Base-by-base conservation (phyloP, 495 filamentous ascomycete genomes). In the Podospora pseudopauciseta region DNA sequence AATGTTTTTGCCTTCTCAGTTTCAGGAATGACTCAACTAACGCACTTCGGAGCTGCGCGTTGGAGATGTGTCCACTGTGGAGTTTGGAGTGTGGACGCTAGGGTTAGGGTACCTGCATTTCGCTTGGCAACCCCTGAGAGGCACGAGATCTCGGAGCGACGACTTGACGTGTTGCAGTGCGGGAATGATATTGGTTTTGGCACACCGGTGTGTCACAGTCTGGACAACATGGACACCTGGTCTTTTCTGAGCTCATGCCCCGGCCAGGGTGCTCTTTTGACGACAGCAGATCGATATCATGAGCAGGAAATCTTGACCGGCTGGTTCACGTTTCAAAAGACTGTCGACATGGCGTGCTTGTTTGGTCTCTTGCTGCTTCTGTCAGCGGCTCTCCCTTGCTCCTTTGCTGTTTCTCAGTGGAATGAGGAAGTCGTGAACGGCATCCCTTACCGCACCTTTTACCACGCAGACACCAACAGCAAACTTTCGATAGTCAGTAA, bases 401-500 rank as follows among this genome's bases (percentile, higher is more conserved):
- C 56, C 7, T 6, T 23, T 20, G 19, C 19, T 15, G 0, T 23
- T 15, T 59, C 9, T 23, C 56, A 20, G 11, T 49, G 56, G 26
- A 23, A 59, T 27, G 56, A 23, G 5, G 59, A 61, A 18, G 27
- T 28, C 9, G 16, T 19, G 11, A 49, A 63, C 13, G 61, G 61
- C 27, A 63, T 63, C 4, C 27, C 15, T 11, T 44, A 63, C 67
- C 85, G 77, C 61, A 78, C 86, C 20, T 86, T 85, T 70, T 79
- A 86, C 65, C 84, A 88, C 76, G 80, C 79, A 34, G 80, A 78
- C 6, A 87, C 84, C 16, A 81, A 81, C 26, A 77, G 80, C 4
- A 82, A 75, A 68, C 67, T 88, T 28, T 80, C 84, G 65, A 2
- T 49, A 16, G 84, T 88, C 60, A 83, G 80, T n/a, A 86, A 86